These are phyloP conservation scores for Lodderomyces metapsilosis DNA, from an alignment of 1,139 yeast genomes.

Conservation along the genomic window DNA sequence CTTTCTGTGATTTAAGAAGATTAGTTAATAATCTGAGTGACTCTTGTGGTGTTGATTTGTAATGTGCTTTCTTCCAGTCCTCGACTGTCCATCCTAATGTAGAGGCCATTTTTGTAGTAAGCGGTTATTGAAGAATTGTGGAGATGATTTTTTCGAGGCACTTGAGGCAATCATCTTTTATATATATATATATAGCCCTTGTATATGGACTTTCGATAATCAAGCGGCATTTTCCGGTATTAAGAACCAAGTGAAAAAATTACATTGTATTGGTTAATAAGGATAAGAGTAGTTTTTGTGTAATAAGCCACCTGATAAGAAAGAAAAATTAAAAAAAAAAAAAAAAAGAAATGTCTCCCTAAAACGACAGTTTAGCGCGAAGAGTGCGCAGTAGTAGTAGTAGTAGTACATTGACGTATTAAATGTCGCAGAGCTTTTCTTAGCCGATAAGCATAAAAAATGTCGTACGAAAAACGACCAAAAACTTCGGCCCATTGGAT, in stretches of 20 bases:
- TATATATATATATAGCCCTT: background rate
- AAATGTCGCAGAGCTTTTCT: background rate
- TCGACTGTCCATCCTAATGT: constrained; percentile 39
- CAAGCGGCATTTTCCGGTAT: constrained; percentile 1
- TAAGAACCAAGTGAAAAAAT: no score
- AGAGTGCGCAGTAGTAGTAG: background rate
- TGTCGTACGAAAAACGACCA: background rate
- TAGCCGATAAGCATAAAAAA: no score
- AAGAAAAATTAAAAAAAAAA: background rate
- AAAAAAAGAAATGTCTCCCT: background rate
- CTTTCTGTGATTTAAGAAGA: constrained; percentile 48
- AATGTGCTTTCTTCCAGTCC: constrained; percentile 73
- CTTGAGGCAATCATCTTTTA: no score
- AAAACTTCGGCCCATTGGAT: background rate
- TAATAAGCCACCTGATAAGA: background rate
- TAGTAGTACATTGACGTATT: background rate
- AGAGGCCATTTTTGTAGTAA: background rate
- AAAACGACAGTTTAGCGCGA: constrained; percentile 2
- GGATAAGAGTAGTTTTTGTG: background rate
- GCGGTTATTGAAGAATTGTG: no score
- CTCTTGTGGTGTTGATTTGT: constrained; percentile 56
- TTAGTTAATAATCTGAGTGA: constrained; percentile 52
- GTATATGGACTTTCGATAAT: background rate
- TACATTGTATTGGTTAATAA: no score
- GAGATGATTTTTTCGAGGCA: no score